A percentile compares a stretch with the other conserved stretches of the same genome.
Evolutionary conservation across 805 yeast species (phyloP).

Genomic region (Saccharomycopsis microspora): DNA sequence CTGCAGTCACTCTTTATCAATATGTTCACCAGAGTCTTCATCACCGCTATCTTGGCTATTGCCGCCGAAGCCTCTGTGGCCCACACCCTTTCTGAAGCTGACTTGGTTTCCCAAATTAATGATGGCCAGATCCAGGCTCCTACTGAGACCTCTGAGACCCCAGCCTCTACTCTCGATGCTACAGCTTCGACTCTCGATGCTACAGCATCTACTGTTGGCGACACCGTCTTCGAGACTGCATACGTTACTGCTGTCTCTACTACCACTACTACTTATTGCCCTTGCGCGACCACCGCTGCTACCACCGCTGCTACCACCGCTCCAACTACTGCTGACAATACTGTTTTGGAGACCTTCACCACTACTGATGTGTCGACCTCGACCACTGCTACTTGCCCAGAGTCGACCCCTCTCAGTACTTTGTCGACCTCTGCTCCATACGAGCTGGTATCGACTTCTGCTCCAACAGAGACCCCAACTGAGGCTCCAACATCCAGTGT

Average conservation of each 20-base stretch:
- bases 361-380: constrained; percentile 5
- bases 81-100: constrained; percentile 9
- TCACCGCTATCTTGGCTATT: constrained; percentile 9
- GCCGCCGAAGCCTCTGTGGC: constrained; percentile 13
- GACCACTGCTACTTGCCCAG: constrained; percentile 10
- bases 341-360: constrained; percentile 9
- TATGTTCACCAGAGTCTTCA: constrained; percentile 13
- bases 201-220: constrained; percentile 6
- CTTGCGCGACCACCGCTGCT: constrained; percentile 5
- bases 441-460: constrained; percentile 3
- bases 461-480: constrained; percentile 1
- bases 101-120: constrained; percentile 12
- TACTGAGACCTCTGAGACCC: constrained; percentile 9
- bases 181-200: constrained; percentile 9
- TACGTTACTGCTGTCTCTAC: constrained; percentile 7
- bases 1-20: neutral
- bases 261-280: constrained; percentile 7
- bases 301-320: constrained; percentile 4
- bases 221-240: constrained; percentile 11
- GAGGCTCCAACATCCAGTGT: neutral
- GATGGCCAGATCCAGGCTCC: constrained; percentile 18
- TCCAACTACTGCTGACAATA: constrained; percentile 8
- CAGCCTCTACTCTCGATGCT: constrained; percentile 11
- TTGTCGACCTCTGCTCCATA: neutral
- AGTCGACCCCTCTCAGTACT: neutral